Base-by-base conservation (phyloP, 352 stramenopile species). In the Halophytophthora batemanensis region DNA sequence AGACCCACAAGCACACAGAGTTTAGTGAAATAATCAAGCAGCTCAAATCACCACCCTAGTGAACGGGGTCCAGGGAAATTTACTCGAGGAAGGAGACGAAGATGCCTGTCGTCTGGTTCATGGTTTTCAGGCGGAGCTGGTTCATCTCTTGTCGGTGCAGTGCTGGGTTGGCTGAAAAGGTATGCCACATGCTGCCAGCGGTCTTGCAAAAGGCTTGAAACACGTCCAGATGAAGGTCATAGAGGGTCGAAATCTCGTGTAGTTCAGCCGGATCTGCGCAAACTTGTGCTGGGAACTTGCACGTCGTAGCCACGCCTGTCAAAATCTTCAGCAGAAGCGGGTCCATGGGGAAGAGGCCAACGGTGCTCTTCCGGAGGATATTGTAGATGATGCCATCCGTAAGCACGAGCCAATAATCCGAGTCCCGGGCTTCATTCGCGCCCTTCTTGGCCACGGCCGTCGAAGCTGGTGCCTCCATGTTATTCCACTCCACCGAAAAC, bases 21-120 rank as follows among this genome's bases (percentile, higher is more conserved):
- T 15, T 21, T 6, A 25, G 22, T 25, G 28, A 35, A 19, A 35
- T 19, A 50, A 35, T 25, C 23, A 11, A 40, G 31, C 11, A 40
- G 13, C 18, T n/a, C n/a, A n/a, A n/a, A n/a, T n/a, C n/a, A n/a
- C n/a, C n/a, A n/a, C n/a, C n/a, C n/a, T n/a, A n/a, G n/a, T n/a
- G n/a, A n/a, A n/a, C n/a, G n/a, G n/a, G n/a, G n/a, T n/a, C n/a
- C n/a, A n/a, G n/a, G n/a, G 38, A 18, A 13, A 74, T 79, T 53
- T 68, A 93, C 82, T 87, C 74, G 28, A 82, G 61, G 41, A 91
- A 75, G 11, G 75, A 65, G 7, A 72, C 55, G 33, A 90, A 91
- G 2, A 93, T 71, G n/a, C 80, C 77, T 15, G 44, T 67, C 18
- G 82, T 58, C 17, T 55, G 50, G 44, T 88, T 65, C 63, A 87